Conservation (phyloP, 1,139 yeast species). For the Eremothecium gossypii region DNA sequence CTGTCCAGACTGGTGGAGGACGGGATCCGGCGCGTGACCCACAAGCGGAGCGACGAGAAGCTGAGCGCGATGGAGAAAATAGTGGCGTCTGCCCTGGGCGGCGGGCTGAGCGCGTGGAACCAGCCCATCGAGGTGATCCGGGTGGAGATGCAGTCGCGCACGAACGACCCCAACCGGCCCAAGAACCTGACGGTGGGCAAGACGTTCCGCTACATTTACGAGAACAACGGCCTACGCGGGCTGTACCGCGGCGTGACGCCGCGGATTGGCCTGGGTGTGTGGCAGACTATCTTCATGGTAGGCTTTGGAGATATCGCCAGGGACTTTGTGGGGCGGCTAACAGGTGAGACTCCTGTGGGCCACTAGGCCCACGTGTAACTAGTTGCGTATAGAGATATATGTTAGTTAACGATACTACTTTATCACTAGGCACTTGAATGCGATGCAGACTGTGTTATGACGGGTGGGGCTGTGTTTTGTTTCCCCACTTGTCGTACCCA, state of each 20-base stretch:
- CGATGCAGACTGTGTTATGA: too few relatives aligned
- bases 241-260: slow-evolving; percentile 95
- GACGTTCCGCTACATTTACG: slow-evolving; percentile 75
- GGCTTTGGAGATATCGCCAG: slow-evolving; percentile 94
- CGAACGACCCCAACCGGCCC: slow-evolving; percentile 89
- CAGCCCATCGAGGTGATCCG: slow-evolving; percentile 97
- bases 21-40: slow-evolving; percentile 53
- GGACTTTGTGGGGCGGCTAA: slow-evolving; percentile 49
- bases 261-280: slow-evolving; percentile 88
- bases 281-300: slow-evolving; percentile 99
- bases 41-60: slow-evolving; percentile 52
- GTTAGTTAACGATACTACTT: too few relatives aligned
- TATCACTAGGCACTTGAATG: too few relatives aligned
- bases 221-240: slow-evolving; percentile 77
- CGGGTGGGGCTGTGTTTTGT: neutral
- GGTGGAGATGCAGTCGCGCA: slow-evolving; percentile 95
- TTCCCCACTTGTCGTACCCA: slow-evolving; percentile 73
- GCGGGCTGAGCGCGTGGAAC: slow-evolving; percentile 97
- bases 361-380: slow-evolving; percentile 14
- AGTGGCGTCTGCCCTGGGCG: slow-evolving; percentile 83
- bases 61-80: slow-evolving; percentile 73
- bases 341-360: slow-evolving; percentile 46
- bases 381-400: too few relatives aligned
- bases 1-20: slow-evolving; percentile 88
- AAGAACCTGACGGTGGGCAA: slow-evolving; percentile 75